Base-by-base conservation (phyloP, 164 flowering plant genomes). In the Echeveria elegans region DNA sequence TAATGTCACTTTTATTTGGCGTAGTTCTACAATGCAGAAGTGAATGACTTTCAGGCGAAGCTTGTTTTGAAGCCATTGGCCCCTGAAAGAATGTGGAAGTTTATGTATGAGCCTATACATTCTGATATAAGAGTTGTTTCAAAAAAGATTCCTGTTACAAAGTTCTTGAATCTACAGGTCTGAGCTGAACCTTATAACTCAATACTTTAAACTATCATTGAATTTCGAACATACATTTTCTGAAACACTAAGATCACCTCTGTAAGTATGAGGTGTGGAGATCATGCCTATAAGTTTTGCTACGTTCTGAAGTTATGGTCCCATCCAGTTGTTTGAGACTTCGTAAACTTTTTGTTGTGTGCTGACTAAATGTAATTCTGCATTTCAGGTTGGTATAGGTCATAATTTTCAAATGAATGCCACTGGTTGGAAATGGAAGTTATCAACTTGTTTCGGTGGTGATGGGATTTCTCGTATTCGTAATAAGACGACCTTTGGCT, bases 351-450 rank as follows among this genome's bases (percentile, higher is more conserved):
- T 60, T 37, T 50, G 5, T 19, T 3, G 32, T n/a, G 28, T 8
- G 8, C 30, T 40, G 56, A 53, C 24, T 15, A 50, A 34, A 30
- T 9, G 36, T 67, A 12, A 30, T 58, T 18, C 65, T 70, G 68
- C 69, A 15, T 63, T 76, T 53, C 85, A 92, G 96, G 86, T 92
- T 63, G 98, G 98, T 18, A 64, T 92, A 59, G 96, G 96, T 66
- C 98, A 92, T 71, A 90, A 81, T 75, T 90, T 92, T 73, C 81
- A 79, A 64, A 66, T 78, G 72, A 74, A 85, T 72, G 81, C 93
- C n/a, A 87, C 83, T 73, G 92, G 92, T 56, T 93, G 91, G 93
- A 90, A 93, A 75, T 93, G 98, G 98, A 88, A 87, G 75, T 85
- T 93, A 36, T 82, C 88, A 16, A 79, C 95, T 37, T 82, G 94